Conservation (phyloP, 495 filamentous ascomycete species). For the Paragyromitra xinjiangensis region DNA sequence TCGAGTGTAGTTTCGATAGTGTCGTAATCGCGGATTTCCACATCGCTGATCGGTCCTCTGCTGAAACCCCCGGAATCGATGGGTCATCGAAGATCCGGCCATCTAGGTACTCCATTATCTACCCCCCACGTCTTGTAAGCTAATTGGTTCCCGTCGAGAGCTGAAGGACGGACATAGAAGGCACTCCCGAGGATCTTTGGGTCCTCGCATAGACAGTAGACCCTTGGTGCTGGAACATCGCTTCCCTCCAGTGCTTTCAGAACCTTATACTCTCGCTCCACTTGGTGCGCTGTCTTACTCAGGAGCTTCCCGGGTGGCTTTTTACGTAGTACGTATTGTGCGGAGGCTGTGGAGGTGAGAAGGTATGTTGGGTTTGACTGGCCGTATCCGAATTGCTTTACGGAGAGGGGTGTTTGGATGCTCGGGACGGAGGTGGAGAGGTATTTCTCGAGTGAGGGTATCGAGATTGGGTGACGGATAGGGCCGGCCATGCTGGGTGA, state of each 20-base stretch:
- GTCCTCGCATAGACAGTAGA: conserved; percentile 88
- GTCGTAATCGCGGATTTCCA: conserved; percentile 87
- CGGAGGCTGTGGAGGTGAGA: conserved; percentile 67
- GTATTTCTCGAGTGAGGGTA: conserved; percentile 78
- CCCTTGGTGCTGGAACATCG: conserved; percentile 85
- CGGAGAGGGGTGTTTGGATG: conserved; percentile 79
- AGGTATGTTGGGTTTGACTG: conserved; percentile 98
- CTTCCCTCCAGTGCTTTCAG: conserved; percentile 81
- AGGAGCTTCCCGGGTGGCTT: conserved; percentile 92
- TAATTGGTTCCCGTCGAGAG: background rate
- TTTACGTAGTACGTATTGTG: conserved; percentile 83
- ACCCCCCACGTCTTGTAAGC: background rate
- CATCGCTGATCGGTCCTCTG: conserved; percentile 75
- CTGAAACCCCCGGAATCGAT: conserved; percentile 73
- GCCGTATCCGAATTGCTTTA: conserved; percentile 97
- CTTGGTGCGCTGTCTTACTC: conserved; percentile 91
- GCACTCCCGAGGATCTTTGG: conserved; percentile 78
- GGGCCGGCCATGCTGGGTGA: conserved; percentile 76
- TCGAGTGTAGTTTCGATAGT: conserved; percentile 83
- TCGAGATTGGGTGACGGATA: conserved; percentile 87
- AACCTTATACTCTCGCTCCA: conserved; percentile 92
- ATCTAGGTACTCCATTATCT: conserved; percentile 89
- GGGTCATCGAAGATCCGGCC: conserved; percentile 93
- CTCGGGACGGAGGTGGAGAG: conserved; percentile 76
- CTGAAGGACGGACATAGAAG: conserved; percentile 69